phyloP scores from a whole-genome alignment of 2,329 filamentous ascomycete genomes.

The Aspergillus udagawae region DNA sequence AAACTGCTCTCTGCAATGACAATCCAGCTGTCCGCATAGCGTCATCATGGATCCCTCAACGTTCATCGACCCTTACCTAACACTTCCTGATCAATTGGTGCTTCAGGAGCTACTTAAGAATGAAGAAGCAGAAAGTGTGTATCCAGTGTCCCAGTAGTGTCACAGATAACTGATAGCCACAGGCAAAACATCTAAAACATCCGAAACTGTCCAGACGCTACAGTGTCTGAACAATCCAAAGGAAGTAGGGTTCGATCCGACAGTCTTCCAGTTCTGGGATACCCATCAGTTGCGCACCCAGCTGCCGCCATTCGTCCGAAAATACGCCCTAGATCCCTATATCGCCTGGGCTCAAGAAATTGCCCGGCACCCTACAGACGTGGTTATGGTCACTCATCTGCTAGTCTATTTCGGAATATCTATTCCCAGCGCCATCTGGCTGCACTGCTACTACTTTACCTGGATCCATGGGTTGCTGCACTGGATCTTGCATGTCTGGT shows the following conservation, averaged over 20 bases:
- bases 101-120: not conserved
- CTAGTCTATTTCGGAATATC: constrained; percentile 67
- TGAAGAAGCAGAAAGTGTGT: not conserved
- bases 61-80: not conserved
- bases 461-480: constrained; percentile 66
- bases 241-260: constrained; percentile 49
- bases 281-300: constrained; percentile 40
- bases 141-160: not conserved
- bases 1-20: too few relatives aligned
- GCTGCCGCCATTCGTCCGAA: constrained; percentile 38
- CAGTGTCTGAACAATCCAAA: constrained; percentile 48
- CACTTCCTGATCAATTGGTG: not conserved
- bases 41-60: not conserved
- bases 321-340: constrained; percentile 57
- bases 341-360: constrained; percentile 51
- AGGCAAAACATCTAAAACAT: constrained; percentile 11
- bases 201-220: constrained; percentile 41
- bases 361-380: constrained; percentile 65
- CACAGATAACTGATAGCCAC: not conserved
- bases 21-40: not conserved
- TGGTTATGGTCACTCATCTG: constrained; percentile 74
- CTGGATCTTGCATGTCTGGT: constrained; percentile 61
- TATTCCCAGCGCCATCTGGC: constrained; percentile 62
- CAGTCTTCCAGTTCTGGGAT: constrained; percentile 53
- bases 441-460: constrained; percentile 62